Evolutionary conservation across 495 filamentous ascomycete genomes (phyloP).

Genomic region (Aspergillus conjunctus): DNA sequence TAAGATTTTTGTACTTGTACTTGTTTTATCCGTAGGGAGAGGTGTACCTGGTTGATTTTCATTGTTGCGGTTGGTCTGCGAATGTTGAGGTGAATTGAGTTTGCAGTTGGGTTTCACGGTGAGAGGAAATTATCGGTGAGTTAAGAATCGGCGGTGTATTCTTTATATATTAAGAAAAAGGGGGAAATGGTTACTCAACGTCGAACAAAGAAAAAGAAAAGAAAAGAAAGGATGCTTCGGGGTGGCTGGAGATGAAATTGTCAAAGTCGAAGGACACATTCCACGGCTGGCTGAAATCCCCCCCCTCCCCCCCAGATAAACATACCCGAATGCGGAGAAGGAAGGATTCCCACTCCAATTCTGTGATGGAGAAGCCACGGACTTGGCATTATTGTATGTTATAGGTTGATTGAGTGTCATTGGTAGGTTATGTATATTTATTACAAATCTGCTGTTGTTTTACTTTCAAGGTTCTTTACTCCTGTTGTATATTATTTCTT

Average conservation of each 20-base stretch:
- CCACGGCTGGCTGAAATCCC: neutral
- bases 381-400: too few species aligned
- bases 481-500: neutral
- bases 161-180: too few species aligned
- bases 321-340: neutral
- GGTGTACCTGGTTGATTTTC: slow-evolving; percentile 46
- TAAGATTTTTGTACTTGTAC: neutral
- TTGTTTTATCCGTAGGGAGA: neutral
- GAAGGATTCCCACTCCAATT: too few species aligned
- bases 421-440: too few species aligned
- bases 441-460: too few species aligned
- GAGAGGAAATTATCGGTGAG: neutral
- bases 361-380: too few species aligned
- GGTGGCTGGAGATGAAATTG: neutral
- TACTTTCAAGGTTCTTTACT: too few species aligned
- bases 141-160: too few species aligned
- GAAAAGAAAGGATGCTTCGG: neutral
- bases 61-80: slow-evolving; percentile 21
- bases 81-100: neutral
- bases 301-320: neutral
- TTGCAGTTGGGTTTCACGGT: neutral
- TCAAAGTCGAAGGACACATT: neutral
- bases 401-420: too few species aligned
- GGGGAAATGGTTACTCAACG: too few species aligned
- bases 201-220: neutral